Evolutionary conservation across 2,329 filamentous ascomycete species (phyloP).

Genomic region (Thelonectria olida): DNA sequence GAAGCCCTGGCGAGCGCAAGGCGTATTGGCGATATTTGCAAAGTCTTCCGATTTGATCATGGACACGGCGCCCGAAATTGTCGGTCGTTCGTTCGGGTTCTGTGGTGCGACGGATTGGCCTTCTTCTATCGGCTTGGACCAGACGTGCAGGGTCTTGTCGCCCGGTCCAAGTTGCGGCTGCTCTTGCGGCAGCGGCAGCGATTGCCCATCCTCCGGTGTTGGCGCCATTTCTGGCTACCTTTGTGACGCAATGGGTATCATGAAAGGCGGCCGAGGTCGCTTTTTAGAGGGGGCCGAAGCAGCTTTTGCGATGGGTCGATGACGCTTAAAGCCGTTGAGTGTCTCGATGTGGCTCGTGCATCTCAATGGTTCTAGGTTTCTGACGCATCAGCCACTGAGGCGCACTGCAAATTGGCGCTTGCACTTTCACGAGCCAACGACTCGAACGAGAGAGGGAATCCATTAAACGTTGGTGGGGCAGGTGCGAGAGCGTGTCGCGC

Average conservation of each 20-base stretch:
- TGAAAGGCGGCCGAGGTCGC: constrained; percentile 28
- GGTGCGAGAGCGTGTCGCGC: constrained; percentile 37
- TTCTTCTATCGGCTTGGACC: constrained; percentile 47
- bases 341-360: constrained; percentile 35
- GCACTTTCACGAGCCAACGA: background rate
- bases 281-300: constrained; percentile 8
- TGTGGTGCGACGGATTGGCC: constrained; percentile 30
- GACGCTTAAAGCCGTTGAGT: constrained; percentile 35
- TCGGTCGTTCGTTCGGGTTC: constrained; percentile 43
- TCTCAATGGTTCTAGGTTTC: background rate
- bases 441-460: constrained; percentile 23
- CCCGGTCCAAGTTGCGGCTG: constrained; percentile 25
- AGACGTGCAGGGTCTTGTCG: constrained; percentile 48
- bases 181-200: constrained; percentile 19
- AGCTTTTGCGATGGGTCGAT: constrained; percentile 36
- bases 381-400: constrained; percentile 20
- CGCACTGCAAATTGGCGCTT: background rate
- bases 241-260: constrained; percentile 37
- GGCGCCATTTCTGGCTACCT: constrained; percentile 49
- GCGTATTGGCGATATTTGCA: constrained; percentile 76
- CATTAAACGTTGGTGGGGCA: constrained; percentile 45
- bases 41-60: constrained; percentile 76
- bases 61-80: constrained; percentile 69
- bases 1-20: constrained; percentile 85
- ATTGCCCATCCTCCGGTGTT: constrained; percentile 40